Percentiles rank a stretch among this genome's conserved stretches.
Conservation (phyloP, 1,284 basidiomycete species). For the Cryptococcus sp. region DNA sequence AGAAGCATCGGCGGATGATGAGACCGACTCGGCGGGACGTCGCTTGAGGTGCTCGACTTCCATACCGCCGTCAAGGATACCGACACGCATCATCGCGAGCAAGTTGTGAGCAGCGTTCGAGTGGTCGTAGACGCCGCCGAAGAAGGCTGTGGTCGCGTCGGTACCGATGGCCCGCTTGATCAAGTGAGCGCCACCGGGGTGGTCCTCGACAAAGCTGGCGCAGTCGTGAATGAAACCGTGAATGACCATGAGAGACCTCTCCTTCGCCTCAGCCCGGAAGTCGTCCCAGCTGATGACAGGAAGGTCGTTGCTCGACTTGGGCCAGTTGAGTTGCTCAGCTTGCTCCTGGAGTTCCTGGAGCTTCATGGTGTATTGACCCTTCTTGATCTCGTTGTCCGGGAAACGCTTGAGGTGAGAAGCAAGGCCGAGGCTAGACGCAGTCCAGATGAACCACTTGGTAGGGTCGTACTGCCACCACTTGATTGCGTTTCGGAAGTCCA, state of each 20-base stretch:
- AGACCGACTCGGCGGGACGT: slow-evolving; percentile 32
- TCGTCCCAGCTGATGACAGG: slow-evolving; percentile 84
- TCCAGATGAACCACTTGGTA: slow-evolving; percentile 85
- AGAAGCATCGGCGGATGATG: slow-evolving; percentile 36
- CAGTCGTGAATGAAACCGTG: slow-evolving; percentile 92
- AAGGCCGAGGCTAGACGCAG: slow-evolving; percentile 66
- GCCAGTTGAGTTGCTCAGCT: slow-evolving; percentile 75
- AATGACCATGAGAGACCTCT: slow-evolving; percentile 75
- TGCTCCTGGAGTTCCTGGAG: slow-evolving; percentile 75
- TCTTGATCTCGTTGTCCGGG: slow-evolving; percentile 89
- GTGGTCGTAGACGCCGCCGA: slow-evolving; percentile 91
- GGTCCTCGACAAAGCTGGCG: slow-evolving; percentile 80
- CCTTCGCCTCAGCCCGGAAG: slow-evolving; percentile 69
- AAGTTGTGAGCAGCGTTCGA: slow-evolving; percentile 82
- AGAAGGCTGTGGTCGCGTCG: slow-evolving; percentile 89
- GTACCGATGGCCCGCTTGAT: slow-evolving; percentile 69
- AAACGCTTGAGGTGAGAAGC: slow-evolving; percentile 87
- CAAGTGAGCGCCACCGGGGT: slow-evolving; percentile 75
- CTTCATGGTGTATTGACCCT: slow-evolving; percentile 91
- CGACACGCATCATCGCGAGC: slow-evolving; percentile 87
- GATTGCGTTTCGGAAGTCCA: slow-evolving; percentile 93
- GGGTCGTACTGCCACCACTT: slow-evolving; percentile 82
- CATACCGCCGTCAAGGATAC: slow-evolving; percentile 75
- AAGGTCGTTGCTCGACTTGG: slow-evolving; percentile 66
- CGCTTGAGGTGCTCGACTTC: slow-evolving; percentile 61